Evolutionary conservation across 768 basidiomycete species (phyloP).

Genomic region (Ramaria rubella): DNA sequence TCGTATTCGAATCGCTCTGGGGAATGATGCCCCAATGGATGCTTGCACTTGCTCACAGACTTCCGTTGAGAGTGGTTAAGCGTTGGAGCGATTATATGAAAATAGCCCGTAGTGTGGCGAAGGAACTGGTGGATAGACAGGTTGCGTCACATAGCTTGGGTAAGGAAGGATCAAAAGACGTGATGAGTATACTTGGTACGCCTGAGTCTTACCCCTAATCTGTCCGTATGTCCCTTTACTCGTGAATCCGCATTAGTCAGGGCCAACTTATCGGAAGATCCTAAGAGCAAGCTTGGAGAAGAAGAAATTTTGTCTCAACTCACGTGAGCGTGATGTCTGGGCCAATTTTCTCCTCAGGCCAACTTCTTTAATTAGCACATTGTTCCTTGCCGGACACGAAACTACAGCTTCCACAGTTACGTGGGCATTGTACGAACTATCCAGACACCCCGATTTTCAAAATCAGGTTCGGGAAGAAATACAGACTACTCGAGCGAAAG

Average conservation of each 20-base stretch:
- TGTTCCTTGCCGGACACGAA: conserved; percentile 19
- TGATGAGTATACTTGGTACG: conserved; percentile 30
- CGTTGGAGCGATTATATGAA: conserved; percentile 24
- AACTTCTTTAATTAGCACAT: conserved; percentile 5
- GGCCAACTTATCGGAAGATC: conserved; percentile 26
- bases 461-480: conserved; percentile 15
- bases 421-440: conserved; percentile 17
- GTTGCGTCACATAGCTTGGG: conserved; percentile 13
- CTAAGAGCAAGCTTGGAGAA: conserved; percentile 24
- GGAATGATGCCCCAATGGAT: conserved; percentile 22
- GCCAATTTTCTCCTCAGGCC: background rate
- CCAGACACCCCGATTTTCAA: conserved; percentile 14
- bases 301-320: conserved; percentile 29
- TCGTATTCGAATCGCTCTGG: conserved; percentile 26
- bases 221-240: background rate
- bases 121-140: conserved; percentile 20
- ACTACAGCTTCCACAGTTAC: conserved; percentile 15
- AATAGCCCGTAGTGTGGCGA: conserved; percentile 20
- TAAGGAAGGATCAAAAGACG: conserved; percentile 23
- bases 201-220: background rate
- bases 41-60: conserved; percentile 21
- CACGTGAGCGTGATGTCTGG: conserved; percentile 17
- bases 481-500: conserved; percentile 8
- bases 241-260: conserved; percentile 17
- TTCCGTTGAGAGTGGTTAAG: conserved; percentile 24